Base-by-base conservation (phyloP, 2,329 filamentous ascomycete species). In the Diplodia seriata region DNA sequence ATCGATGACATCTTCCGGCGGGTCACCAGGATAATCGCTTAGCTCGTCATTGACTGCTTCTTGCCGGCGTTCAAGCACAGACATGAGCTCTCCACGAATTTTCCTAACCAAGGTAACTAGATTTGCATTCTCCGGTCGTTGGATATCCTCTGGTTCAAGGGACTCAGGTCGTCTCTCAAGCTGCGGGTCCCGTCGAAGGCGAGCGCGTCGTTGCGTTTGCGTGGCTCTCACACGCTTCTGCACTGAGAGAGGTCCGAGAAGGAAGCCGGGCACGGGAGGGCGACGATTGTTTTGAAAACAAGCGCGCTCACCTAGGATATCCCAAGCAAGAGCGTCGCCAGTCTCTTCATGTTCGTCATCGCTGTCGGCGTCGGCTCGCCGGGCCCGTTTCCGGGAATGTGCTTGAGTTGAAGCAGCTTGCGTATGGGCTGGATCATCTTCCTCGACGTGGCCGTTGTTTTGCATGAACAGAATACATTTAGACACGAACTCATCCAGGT, bases 401-500 rank as follows among this genome's bases (percentile, higher is more conserved):
- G 70, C 81, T 80, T 86, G 80, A 61, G 85, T 85, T 8, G 81
- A 81, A 1, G 82, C 83, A 11, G 66, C 62, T 50, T 85, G 76
- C 36, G 59, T 63, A 49, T 85, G 82, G 59, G 86, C 82, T 15
- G 80, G 79, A 29, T 86, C 85, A 12, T 85, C 85, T 14, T 69
- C 70, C 29, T 70, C 68, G 1, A 70, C 66, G 15, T 85, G 82
- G 3, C 88, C 90, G 43, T 86, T 85, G 26, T 78, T 75, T 20
- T 87, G 88, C 93, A 98, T 97, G 76, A 91, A 98, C 3, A 86
- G 87, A 69, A 96, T 93, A 77, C 91, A 94, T 78, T 96, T 97
- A 0, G 91, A 91, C 15, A 98, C 88, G 74, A 98, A 96, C 73
- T 97, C 92, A 70, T 98, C 94, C 0, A 96, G 85, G 74, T 98